Evolutionary conservation across 2,329 filamentous ascomycete species (phyloP).

Genomic region (Penicillium sp.): DNA sequence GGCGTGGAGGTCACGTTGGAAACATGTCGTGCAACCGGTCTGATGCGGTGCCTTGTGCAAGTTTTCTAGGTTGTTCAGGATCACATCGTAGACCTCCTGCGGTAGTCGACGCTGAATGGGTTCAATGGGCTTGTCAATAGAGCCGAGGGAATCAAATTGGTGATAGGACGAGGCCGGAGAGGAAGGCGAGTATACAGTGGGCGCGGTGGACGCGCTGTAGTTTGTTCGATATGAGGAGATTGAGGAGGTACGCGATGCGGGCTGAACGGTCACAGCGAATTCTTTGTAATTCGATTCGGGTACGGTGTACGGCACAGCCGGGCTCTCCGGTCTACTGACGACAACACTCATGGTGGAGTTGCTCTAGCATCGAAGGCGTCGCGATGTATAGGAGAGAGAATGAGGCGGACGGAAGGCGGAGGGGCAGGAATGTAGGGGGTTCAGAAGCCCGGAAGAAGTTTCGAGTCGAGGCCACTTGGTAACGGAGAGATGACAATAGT

Average conservation of each 20-base stretch:
- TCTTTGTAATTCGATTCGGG: constrained; percentile 26
- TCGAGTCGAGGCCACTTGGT: constrained; percentile 7
- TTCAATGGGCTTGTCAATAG: constrained; percentile 31
- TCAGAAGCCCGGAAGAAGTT: constrained; percentile 3
- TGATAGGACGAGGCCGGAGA: constrained; percentile 33
- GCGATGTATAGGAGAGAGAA: constrained; percentile 9
- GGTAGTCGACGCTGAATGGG: constrained; percentile 46
- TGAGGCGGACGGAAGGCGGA: constrained; percentile 11
- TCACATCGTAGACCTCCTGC: constrained; percentile 51
- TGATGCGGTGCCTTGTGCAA: constrained; percentile 41
- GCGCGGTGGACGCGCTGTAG: constrained; percentile 34
- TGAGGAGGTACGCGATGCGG: constrained; percentile 32
- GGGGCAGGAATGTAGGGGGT: constrained; percentile 21
- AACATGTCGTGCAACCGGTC: constrained; percentile 50
- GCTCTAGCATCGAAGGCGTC: constrained; percentile 18
- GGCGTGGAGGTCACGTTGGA: constrained; percentile 50
- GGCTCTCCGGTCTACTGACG: constrained; percentile 35
- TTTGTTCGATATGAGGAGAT: constrained; percentile 38
- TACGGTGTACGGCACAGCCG: constrained; percentile 30
- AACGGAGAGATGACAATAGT: neutral
- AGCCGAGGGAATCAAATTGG: constrained; percentile 38
- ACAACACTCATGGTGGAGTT: constrained; percentile 37
- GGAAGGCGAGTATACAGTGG: constrained; percentile 38
- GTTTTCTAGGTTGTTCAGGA: constrained; percentile 48
- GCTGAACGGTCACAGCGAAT: constrained; percentile 28